These are phyloP conservation scores for Aspergillus proliferans DNA, from an alignment of 2,329 filamentous ascomycete genomes.

Conservation along the genomic window DNA sequence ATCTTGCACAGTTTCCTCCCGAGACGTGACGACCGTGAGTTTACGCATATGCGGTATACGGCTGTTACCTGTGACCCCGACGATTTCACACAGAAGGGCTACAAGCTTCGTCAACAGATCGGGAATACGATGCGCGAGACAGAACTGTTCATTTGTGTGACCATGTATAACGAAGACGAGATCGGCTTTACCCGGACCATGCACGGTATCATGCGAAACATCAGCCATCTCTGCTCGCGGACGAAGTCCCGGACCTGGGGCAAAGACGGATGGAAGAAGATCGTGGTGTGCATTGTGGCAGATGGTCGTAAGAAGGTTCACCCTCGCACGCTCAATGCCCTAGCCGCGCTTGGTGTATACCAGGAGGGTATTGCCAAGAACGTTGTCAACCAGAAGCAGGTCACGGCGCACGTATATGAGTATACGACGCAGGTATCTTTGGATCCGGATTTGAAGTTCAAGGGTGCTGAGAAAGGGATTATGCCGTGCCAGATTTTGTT, in stretches of 20 bases:
- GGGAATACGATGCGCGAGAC: constrained; percentile 79
- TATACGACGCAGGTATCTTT: constrained; percentile 98
- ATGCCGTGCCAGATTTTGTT: constrained; percentile 98
- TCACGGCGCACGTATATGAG: constrained; percentile 95
- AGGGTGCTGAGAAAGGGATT: constrained; percentile 97
- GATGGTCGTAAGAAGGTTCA: constrained; percentile 93
- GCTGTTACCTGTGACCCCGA: constrained; percentile 97
- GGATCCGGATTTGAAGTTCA: constrained; percentile 94
- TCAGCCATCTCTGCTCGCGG: constrained; percentile 90
- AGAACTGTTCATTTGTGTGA: constrained; percentile 92
- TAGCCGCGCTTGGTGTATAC: constrained; percentile 96
- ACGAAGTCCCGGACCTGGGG: constrained; percentile 94
- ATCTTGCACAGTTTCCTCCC: constrained; percentile 97
- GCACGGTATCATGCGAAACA: constrained; percentile 98
- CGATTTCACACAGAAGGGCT: constrained; percentile 81
- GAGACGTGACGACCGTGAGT: constrained; percentile 85
- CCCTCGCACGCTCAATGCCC: constrained; percentile 82
- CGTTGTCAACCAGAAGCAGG: constrained; percentile 89
- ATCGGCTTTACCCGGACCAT: constrained; percentile 95
- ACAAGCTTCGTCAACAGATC: constrained; percentile 88
- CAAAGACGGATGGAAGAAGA: constrained; percentile 96
- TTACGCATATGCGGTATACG: constrained; percentile 98
- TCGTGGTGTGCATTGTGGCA: constrained; percentile 93
- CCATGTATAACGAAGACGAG: constrained; percentile 99
- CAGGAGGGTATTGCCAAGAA: constrained; percentile 99